These are phyloP conservation scores for Melastoma malabathricum DNA, from an alignment of 345 rosid species.

Conservation along the genomic window DNA sequence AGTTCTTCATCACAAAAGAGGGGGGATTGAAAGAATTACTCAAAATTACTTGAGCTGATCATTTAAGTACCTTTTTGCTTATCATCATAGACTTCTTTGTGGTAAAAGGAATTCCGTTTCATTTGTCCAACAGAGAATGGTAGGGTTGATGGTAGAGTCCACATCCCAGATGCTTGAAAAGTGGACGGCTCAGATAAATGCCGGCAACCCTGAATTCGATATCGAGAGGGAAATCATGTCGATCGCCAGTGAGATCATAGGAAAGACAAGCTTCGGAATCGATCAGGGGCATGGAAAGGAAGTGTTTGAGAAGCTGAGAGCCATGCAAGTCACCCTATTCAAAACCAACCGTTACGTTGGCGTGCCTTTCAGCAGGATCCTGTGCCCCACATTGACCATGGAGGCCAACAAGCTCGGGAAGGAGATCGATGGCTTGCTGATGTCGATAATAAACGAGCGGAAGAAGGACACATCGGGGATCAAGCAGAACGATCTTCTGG, in stretches of 20 bases:
- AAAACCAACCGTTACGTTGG: conserved; percentile 74
- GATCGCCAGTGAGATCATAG: conserved; percentile 77
- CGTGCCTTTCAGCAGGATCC: conserved; percentile 50
- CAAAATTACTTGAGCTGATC: no score
- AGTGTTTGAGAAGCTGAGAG: conserved; percentile 54
- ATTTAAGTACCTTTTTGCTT: no score
- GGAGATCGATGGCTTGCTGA: conserved; percentile 59
- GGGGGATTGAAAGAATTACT: no score
- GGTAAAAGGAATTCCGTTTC: neutral
- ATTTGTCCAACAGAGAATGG: conserved; percentile 37
- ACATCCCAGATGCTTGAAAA: conserved; percentile 52
- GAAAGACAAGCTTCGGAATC: conserved; percentile 80
- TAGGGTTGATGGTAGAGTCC: conserved; percentile 75
- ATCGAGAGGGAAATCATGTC: conserved; percentile 54
- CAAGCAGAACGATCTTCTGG: conserved; percentile 37
- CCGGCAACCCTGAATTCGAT: conserved; percentile 44
- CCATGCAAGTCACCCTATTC: conserved; percentile 61
- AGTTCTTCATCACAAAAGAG: no score
- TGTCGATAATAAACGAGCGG: conserved; percentile 40
- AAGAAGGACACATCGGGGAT: conserved; percentile 10
- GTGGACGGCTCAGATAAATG: conserved; percentile 36
- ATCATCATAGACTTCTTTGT: no score
- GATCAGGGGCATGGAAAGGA: conserved; percentile 34
- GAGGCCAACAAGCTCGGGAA: conserved; percentile 46
- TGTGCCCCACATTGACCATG: conserved; percentile 35